Evolutionary conservation across 352 stramenopile species (phyloP).

Genomic region (Pythium monospermum): DNA sequence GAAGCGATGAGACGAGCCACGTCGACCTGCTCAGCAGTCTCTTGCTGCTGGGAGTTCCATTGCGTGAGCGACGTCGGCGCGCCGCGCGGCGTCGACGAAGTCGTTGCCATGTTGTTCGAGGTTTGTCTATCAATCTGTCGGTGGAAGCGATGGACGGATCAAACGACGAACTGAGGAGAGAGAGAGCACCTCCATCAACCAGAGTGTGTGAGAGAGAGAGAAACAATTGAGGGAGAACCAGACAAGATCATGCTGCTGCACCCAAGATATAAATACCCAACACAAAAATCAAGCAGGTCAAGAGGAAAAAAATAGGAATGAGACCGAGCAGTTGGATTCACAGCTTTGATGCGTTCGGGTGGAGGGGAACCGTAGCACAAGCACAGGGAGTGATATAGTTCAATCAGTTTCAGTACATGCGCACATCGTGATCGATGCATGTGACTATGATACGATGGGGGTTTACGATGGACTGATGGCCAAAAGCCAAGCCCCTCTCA

Average conservation of each 20-base stretch:
- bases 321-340: too few species aligned
- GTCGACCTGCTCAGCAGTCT: slow-evolving; percentile 59
- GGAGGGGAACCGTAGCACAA: too few species aligned
- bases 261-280: neutral
- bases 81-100: slow-evolving; percentile 25
- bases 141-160: neutral
- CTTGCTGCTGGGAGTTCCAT: slow-evolving; percentile 67
- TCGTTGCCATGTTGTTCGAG: slow-evolving; percentile 12
- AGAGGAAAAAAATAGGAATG: too few species aligned
- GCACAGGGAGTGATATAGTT: too few species aligned
- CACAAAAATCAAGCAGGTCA: too few species aligned
- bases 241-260: neutral
- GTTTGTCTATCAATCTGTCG: neutral
- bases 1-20: slow-evolving; percentile 34
- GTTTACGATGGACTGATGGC: too few species aligned
- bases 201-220: too few species aligned
- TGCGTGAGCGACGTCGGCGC: slow-evolving; percentile 54
- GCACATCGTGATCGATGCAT: too few species aligned
- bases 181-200: neutral
- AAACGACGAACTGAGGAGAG: neutral
- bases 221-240: too few species aligned
- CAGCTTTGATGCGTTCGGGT: too few species aligned
- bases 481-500: too few species aligned
- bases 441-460: neutral
- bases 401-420: too few species aligned